Conservation (phyloP, 2,329 filamentous ascomycete genomes). For the Hymenoscyphus fructigenus region DNA sequence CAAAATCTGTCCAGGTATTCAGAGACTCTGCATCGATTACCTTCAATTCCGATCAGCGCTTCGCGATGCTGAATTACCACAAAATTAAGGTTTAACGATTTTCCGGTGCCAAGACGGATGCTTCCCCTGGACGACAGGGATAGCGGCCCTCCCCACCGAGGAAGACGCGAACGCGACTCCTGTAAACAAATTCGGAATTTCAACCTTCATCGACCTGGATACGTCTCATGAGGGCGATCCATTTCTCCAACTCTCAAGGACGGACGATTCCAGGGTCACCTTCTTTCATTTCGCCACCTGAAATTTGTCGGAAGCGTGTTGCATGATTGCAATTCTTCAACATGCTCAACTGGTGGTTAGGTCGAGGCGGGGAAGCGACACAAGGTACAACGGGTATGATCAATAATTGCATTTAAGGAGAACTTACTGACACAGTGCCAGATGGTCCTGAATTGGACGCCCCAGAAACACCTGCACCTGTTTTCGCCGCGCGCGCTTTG, state of each 20-base stretch:
- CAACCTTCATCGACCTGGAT: background rate
- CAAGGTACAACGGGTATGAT: slow-evolving; percentile 26
- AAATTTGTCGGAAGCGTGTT: background rate
- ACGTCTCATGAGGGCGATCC: background rate
- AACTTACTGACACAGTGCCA: slow-evolving; percentile 15
- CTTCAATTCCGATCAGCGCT: background rate
- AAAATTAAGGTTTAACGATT: slow-evolving; percentile 22
- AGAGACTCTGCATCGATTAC: background rate
- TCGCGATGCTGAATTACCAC: background rate
- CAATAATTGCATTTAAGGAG: background rate
- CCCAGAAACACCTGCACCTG: slow-evolving; percentile 64
- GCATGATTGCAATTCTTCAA: slow-evolving; percentile 8
- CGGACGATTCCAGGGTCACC: background rate
- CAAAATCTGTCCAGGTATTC: background rate
- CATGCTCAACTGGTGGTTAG: slow-evolving; percentile 39
- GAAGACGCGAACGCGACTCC: slow-evolving; percentile 4
- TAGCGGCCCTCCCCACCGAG: background rate
- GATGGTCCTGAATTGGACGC: slow-evolving; percentile 41
- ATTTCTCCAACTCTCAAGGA: background rate
- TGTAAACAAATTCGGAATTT: background rate
- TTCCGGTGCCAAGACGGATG: slow-evolving; percentile 23
- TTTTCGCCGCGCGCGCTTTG: slow-evolving; percentile 65
- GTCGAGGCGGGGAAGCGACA: slow-evolving; percentile 28
- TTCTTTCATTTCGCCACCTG: background rate
- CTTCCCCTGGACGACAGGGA: background rate